Evolutionary conservation across 139 green algal genomes (phyloP).

Genomic region (Eudorina sp.): DNA sequence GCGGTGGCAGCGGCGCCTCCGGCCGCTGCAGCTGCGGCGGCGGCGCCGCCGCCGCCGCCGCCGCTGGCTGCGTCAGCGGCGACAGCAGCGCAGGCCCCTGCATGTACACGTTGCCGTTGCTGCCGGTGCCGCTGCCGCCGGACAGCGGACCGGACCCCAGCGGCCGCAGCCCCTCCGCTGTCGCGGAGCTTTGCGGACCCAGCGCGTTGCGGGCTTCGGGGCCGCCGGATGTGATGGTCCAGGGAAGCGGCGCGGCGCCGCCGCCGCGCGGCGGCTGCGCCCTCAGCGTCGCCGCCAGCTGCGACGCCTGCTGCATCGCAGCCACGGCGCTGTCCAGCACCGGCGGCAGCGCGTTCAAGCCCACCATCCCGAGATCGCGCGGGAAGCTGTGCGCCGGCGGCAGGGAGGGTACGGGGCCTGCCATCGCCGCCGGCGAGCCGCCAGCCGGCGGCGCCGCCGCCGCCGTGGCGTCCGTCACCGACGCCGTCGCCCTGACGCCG

Average conservation of each 20-base stretch:
- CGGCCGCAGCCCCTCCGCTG: no score
- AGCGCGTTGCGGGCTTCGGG: not conserved
- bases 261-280: not conserved
- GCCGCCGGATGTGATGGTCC: not conserved
- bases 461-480: not conserved
- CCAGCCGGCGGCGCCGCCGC: not conserved
- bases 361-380: not conserved
- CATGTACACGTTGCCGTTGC: no score
- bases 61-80: no score
- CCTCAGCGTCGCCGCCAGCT: slow-evolving; percentile 26
- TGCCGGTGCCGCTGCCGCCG: no score
- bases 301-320: slow-evolving; percentile 4
- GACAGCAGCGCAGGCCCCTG: no score
- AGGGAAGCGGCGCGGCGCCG: not conserved
- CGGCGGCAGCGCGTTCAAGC: not conserved
- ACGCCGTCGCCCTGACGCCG: not conserved
- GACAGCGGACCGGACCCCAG: no score
- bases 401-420: no score
- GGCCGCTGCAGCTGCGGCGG: not conserved
- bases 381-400: not conserved
- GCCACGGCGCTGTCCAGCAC: not conserved
- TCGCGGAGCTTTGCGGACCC: no score
- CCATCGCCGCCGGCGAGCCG: not conserved
- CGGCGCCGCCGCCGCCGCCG: not conserved
- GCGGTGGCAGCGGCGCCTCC: not conserved